Evolutionary conservation across 148 eudicot species (phyloP), one percentile per base, ranked within the genome.

Genomic region (Bassia scoparia): DNA sequence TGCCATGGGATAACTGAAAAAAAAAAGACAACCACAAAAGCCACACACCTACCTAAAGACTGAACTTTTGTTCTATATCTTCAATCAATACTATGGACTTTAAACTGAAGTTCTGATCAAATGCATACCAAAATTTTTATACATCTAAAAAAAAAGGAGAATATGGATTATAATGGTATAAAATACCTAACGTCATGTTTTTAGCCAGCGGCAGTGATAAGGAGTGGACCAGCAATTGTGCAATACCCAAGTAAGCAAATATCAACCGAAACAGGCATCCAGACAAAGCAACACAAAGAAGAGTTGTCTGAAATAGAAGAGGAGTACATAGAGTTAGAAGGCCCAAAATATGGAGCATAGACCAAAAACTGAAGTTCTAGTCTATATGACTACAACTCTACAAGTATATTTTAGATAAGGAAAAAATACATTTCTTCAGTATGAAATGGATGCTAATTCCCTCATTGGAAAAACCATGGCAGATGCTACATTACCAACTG

Each of bases 161-260:
- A n/a, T n/a, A n/a, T n/a, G n/a, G n/a, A n/a, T n/a, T n/a, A n/a
- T n/a, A n/a, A n/a, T n/a, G n/a, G n/a, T n/a, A n/a, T n/a, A n/a
- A n/a, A n/a, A n/a, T 92, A 96, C 99, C 99, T 92, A 96, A 85
- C 64, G 90, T 84, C 34, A 96, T 79, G 75, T 83, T 92, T 68
- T 92, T 92, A 48, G 96, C 97, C 97, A 58, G 90, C 74, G 68
- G 87, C 84, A 46, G 89, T 85, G 56, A 92, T 75, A 56, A 90
- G 83, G 75, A 96, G 87, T 76, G 97, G 97, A 20, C 89, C 97
- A 74, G 97, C 97, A 84, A 96, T 81, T 53, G 99, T n/a, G 99
- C 59, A 96, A 77, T 49, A 96, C 82, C 90, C 90, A 96, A 62
- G 86, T 84, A 44, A n/a, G 96, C 86, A 56, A 92, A 68, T 84